Evolutionary conservation across 257 asterid genomes (phyloP).

Genomic region (Solanum chaucha): DNA sequence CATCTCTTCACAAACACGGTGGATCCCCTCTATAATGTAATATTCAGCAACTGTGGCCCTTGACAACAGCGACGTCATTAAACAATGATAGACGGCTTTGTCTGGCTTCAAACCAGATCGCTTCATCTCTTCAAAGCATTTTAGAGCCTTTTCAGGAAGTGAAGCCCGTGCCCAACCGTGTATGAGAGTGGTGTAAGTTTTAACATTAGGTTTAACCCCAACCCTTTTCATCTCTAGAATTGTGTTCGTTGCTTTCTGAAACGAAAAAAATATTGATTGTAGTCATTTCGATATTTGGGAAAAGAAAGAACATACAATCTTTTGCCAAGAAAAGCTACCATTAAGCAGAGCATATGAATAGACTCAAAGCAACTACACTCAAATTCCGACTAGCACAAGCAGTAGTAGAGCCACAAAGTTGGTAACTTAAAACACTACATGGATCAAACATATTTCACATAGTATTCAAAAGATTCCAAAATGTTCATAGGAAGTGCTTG

Average conservation of each 20-base stretch:
- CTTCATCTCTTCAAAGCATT: conserved; percentile 90
- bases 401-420: neutral
- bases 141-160: conserved; percentile 88
- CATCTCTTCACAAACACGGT: conserved; percentile 65
- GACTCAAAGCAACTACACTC: neutral
- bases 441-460: neutral
- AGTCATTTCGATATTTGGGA: neutral
- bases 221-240: conserved; percentile 70
- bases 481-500: neutral
- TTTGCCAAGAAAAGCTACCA: neutral
- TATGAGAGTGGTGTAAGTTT: conserved; percentile 86
- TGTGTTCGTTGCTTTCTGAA: conserved; percentile 72
- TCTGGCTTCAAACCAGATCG: conserved; percentile 61
- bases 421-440: no score
- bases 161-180: conserved; percentile 97
- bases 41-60: conserved; percentile 85
- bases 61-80: conserved; percentile 82
- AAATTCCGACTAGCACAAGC: neutral
- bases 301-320: neutral
- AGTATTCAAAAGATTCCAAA: neutral
- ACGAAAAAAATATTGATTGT: neutral
- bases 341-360: neutral
- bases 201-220: conserved; percentile 73
- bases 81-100: conserved; percentile 91
- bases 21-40: conserved; percentile 51